Conservation (phyloP, 495 filamentous ascomycete genomes). For the Penicillium crystallinum region DNA sequence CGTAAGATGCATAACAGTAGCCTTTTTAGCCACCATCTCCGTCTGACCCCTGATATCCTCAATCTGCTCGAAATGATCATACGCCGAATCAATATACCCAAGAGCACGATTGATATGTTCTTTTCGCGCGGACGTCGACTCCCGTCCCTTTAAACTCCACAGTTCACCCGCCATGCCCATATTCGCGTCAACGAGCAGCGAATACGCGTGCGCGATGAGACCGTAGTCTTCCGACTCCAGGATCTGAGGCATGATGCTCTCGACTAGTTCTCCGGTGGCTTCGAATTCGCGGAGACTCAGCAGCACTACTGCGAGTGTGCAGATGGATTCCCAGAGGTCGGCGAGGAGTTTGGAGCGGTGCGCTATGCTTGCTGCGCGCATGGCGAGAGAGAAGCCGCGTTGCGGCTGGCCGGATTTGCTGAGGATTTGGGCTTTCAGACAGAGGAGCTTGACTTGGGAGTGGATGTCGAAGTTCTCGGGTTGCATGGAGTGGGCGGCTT, state of each 20-base stretch:
- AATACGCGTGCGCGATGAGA: constrained; percentile 64
- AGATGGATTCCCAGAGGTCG: constrained; percentile 72
- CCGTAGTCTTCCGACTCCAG: constrained; percentile 67
- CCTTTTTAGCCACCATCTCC: constrained; percentile 84
- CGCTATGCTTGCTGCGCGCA: constrained; percentile 74
- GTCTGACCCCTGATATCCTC: constrained; percentile 72
- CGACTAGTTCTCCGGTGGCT: constrained; percentile 60
- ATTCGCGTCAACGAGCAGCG: constrained; percentile 72
- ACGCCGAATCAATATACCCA: constrained; percentile 63
- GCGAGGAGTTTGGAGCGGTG: constrained; percentile 67
- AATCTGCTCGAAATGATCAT: constrained; percentile 62
- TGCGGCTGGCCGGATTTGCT: constrained; percentile 65
- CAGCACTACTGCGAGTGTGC: constrained; percentile 62
- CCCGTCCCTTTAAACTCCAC: constrained; percentile 18
- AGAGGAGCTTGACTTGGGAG: constrained; percentile 68
- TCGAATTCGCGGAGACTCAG: constrained; percentile 70
- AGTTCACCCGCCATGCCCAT: constrained; percentile 70
- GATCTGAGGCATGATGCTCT: constrained; percentile 74
- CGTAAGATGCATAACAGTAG: constrained; percentile 68
- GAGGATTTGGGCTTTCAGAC: constrained; percentile 70
- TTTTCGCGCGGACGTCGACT: constrained; percentile 31
- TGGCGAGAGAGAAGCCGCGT: constrained; percentile 74
- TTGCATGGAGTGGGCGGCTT: constrained; percentile 57
- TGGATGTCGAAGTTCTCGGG: constrained; percentile 70
- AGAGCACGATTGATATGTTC: constrained; percentile 61